Percentiles rank a stretch among this genome's conserved stretches.
phyloP scores from a whole-genome alignment of 1,139 yeast species.

The Zygosaccharomyces sapae region DNA sequence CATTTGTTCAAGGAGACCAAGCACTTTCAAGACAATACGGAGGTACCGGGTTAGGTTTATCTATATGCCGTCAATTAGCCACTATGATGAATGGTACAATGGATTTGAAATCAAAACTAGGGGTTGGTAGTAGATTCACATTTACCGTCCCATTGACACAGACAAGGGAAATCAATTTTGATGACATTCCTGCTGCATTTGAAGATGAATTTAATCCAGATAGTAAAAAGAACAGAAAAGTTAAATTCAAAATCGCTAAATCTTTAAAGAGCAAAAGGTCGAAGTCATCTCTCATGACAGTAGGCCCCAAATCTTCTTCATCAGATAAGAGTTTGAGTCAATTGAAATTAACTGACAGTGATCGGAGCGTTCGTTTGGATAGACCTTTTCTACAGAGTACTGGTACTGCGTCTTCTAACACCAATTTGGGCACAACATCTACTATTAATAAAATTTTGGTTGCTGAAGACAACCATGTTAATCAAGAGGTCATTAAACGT shows the following conservation, averaged over 20 bases:
- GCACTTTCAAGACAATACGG: constrained; percentile 87
- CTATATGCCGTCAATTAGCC: constrained; percentile 88
- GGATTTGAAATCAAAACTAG: constrained; percentile 61
- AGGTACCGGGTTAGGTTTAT: constrained; percentile 92
- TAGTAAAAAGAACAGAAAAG: constrained; percentile 42
- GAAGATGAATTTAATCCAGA: constrained; percentile 47
- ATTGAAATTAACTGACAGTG: constrained; percentile 12
- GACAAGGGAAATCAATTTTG: constrained; percentile 52
- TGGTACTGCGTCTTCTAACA: constrained; percentile 39
- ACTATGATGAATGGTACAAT: constrained; percentile 84
- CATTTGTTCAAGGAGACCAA: constrained; percentile 95
- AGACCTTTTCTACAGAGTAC: constrained; percentile 39
- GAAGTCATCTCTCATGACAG: constrained; percentile 17
- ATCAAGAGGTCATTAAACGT: constrained; percentile 83
- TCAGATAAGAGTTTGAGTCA: constrained; percentile 8
- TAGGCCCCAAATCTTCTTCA: constrained; percentile 7
- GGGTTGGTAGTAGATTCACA: constrained; percentile 75
- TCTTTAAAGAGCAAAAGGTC: constrained; percentile 23
- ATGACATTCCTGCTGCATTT: constrained; percentile 35
- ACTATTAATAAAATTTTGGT: constrained; percentile 50
- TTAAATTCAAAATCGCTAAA: constrained; percentile 39
- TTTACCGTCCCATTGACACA: constrained; percentile 76
- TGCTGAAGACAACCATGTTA: constrained; percentile 92
- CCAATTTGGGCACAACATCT: constrained; percentile 17
- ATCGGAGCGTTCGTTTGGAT: constrained; percentile 29